These are phyloP conservation scores for Fusarium sacchari DNA, from an alignment of 2,329 filamentous ascomycete genomes.

Conservation along the genomic window DNA sequence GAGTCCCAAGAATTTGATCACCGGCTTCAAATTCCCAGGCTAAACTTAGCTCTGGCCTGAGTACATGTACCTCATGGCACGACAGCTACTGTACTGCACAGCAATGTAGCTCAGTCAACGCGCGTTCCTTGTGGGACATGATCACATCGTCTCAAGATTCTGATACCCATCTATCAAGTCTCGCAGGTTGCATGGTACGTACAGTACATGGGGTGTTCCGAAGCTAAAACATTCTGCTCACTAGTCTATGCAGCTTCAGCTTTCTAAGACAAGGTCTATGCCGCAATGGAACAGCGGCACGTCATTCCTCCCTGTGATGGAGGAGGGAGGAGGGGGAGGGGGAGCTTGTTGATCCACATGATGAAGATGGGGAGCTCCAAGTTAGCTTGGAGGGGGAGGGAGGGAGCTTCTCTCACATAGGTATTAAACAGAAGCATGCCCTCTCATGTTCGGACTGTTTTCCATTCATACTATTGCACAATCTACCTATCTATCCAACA, in stretches of 20 bases:
- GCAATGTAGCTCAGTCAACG: conserved; percentile 18
- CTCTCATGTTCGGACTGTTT: background rate
- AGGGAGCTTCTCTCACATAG: conserved; percentile 23
- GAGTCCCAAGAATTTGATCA: conserved; percentile 9
- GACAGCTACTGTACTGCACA: background rate
- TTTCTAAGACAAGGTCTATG: conserved; percentile 26
- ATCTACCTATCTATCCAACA: background rate
- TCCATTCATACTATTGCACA: background rate
- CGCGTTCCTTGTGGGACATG: conserved; percentile 30
- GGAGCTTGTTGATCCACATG: conserved; percentile 27
- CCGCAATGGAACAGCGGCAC: conserved; percentile 35
- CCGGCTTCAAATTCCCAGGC: background rate
- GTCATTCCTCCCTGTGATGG: conserved; percentile 32
- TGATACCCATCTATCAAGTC: background rate
- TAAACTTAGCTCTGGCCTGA: conserved; percentile 9
- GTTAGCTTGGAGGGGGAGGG: conserved; percentile 11
- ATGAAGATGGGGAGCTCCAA: background rate
- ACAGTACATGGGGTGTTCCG: conserved; percentile 6
- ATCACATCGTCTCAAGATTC: conserved; percentile 8
- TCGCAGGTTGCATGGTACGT: conserved; percentile 6
- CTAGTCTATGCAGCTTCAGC: conserved; percentile 17
- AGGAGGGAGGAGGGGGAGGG: conserved; percentile 12
- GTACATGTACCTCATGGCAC: background rate
- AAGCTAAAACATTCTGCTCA: conserved; percentile 14
- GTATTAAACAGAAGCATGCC: conserved; percentile 34